phyloP scores from a whole-genome alignment of 2,329 filamentous ascomycete species.

The Aspergillus sp. region DNA sequence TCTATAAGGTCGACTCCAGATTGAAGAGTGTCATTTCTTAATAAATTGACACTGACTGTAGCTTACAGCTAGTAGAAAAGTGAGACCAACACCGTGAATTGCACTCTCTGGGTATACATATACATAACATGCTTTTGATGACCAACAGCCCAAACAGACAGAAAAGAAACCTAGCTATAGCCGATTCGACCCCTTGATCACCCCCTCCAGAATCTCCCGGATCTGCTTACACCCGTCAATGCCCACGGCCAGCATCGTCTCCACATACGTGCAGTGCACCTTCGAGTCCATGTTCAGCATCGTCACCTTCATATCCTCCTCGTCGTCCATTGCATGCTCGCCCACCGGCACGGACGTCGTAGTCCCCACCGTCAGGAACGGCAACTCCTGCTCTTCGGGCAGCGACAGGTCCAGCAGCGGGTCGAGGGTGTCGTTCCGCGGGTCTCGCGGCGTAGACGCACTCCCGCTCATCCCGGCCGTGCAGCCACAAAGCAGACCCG shows the following conservation, averaged over 20 bases:
- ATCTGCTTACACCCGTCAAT: constrained; percentile 91
- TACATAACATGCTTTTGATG: constrained; percentile 12
- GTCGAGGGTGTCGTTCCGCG: constrained; percentile 43
- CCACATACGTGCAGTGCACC: constrained; percentile 74
- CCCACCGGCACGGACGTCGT: constrained; percentile 38
- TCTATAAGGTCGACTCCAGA: no score
- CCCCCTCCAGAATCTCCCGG: constrained; percentile 73
- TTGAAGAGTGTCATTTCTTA: no score
- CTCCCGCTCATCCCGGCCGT: constrained; percentile 70
- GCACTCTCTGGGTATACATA: constrained; percentile 12
- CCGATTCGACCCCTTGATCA: constrained; percentile 52
- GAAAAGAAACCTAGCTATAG: constrained; percentile 5
- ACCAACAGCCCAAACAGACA: not conserved
- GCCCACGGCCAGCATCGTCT: constrained; percentile 90
- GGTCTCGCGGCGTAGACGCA: constrained; percentile 41
- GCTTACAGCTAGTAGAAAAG: not conserved
- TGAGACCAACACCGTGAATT: constrained; percentile 11
- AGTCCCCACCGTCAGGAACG: constrained; percentile 82
- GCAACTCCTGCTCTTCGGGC: constrained; percentile 68
- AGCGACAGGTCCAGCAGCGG: constrained; percentile 46
- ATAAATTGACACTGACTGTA: no score
- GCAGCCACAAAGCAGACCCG: constrained; percentile 83
- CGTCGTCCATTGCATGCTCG: constrained; percentile 58
- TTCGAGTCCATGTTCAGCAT: constrained; percentile 84
- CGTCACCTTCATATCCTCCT: constrained; percentile 59